A percentile compares a stretch with the other conserved stretches of the same genome.
These are phyloP conservation scores for Phaeomoniella chlamydospora DNA, from an alignment of 2,329 filamentous ascomycete species.

Conservation along the genomic window DNA sequence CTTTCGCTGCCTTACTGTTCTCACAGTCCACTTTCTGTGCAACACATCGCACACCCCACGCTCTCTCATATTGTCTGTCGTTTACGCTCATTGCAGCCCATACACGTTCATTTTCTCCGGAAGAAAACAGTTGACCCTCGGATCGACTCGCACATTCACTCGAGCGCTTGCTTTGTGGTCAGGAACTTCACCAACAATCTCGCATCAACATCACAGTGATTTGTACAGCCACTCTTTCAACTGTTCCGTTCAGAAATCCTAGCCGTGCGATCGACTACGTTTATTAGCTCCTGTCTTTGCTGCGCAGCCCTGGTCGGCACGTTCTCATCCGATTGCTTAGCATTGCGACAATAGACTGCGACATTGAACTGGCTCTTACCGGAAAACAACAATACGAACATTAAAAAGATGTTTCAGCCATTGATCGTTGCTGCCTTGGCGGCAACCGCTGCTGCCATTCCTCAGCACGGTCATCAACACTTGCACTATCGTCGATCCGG, in stretches of 20 bases:
- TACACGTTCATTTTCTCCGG: background rate
- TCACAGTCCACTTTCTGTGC: too few species aligned
- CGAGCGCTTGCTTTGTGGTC: background rate
- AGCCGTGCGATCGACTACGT: too few species aligned
- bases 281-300: too few species aligned
- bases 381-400: background rate
- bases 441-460: conserved; percentile 9
- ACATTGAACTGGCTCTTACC: too few species aligned
- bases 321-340: too few species aligned
- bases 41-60: background rate
- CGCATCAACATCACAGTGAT: too few species aligned
- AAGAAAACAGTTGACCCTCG: background rate
- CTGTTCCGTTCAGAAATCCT: too few species aligned
- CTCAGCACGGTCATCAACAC: conserved; percentile 9
- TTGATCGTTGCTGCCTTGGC: conserved; percentile 10
- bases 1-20: background rate
- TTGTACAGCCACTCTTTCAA: too few species aligned
- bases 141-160: background rate
- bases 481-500: conserved; percentile 7
- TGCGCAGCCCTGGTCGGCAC: too few species aligned
- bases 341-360: too few species aligned
- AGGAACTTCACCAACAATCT: too few species aligned
- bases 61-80: background rate
- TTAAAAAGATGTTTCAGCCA: background rate
- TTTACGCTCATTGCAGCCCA: background rate